Evolutionary conservation across 2,329 filamentous ascomycete species (phyloP).

Genomic region (Epichloe scottii): DNA sequence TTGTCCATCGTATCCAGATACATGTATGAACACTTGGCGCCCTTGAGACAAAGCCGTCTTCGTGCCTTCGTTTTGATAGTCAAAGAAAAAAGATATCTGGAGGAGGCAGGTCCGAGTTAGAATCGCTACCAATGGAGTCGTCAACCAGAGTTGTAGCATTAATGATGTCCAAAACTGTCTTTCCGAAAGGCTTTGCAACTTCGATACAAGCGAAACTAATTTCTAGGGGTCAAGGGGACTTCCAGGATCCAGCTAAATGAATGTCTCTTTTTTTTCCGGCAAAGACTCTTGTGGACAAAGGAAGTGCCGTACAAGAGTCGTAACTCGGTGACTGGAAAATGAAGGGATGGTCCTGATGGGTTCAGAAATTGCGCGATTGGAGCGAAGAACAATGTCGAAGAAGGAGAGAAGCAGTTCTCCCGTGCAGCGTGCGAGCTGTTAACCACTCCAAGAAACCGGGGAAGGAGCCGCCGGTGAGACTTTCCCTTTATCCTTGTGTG

Average conservation of each 20-base stretch:
- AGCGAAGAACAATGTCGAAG: background rate
- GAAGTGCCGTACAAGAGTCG: background rate
- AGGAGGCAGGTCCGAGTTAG: constrained; percentile 21
- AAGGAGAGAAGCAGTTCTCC: background rate
- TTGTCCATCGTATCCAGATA: constrained; percentile 17
- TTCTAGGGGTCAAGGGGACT: background rate
- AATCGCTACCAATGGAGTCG: background rate
- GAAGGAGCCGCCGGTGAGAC: constrained; percentile 2
- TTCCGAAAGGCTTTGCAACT: constrained; percentile 4
- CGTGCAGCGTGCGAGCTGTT: background rate
- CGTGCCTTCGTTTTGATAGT: constrained; percentile 5
- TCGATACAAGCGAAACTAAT: background rate
- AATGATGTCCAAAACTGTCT: constrained; percentile 6
- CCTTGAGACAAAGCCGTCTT: background rate
- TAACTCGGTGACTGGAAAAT: background rate
- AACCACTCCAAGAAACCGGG: background rate
- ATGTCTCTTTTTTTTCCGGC: background rate
- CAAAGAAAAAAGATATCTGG: constrained; percentile 10
- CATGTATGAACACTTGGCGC: background rate
- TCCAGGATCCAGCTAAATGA: background rate
- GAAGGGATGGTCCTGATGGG: background rate
- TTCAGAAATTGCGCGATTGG: background rate
- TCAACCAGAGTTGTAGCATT: background rate
- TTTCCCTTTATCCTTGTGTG: background rate
- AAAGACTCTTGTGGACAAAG: background rate